Evolutionary conservation across 345 rosid genomes (phyloP).

Genomic region (Citrus inodora): DNA sequence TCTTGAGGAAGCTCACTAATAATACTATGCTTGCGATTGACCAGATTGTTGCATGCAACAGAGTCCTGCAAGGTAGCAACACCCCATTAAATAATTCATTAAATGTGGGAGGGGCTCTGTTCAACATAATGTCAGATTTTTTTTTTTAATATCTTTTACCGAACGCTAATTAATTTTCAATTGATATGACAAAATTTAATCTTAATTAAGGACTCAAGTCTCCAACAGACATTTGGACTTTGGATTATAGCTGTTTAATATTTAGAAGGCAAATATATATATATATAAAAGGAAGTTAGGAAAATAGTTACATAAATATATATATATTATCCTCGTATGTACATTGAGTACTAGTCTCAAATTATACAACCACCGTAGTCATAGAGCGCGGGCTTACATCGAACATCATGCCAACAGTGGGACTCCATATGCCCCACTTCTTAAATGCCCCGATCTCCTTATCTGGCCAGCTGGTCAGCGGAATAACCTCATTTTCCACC

Average conservation of each 20-base stretch:
- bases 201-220: neutral
- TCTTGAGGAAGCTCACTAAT: neutral
- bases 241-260: too few species aligned
- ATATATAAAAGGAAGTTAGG: neutral
- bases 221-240: too few species aligned
- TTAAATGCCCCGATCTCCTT: neutral
- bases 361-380: neutral
- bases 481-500: too few species aligned
- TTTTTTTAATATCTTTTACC: too few species aligned
- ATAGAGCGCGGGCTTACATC: neutral
- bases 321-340: conserved; percentile 3
- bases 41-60: too few species aligned
- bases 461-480: neutral
- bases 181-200: neutral
- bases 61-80: too few species aligned
- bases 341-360: neutral
- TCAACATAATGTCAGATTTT: too few species aligned
- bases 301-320: neutral
- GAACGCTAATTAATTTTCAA: too few species aligned
- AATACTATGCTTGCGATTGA: too few species aligned
- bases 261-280: too few species aligned
- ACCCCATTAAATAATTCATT: too few species aligned
- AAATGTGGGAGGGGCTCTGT: too few species aligned
- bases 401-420: neutral
- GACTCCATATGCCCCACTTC: neutral